These are phyloP conservation scores for Leptodontidium sp. DNA, from an alignment of 2,329 filamentous ascomycete genomes.

Conservation along the genomic window DNA sequence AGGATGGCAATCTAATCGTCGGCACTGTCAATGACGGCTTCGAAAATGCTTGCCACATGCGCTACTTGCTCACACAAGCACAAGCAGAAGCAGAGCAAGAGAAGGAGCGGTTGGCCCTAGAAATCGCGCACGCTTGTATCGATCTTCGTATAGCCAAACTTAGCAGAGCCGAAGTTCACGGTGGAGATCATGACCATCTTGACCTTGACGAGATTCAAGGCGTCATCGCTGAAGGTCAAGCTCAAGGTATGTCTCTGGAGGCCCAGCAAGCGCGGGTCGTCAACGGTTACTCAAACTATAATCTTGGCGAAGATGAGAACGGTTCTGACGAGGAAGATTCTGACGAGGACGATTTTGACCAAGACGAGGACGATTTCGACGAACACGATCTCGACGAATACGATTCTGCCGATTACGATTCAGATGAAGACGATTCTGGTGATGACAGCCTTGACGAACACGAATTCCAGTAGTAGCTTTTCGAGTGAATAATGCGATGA, in stretches of 20 bases:
- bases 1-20: neutral
- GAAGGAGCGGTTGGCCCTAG: neutral
- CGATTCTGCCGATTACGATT: neutral
- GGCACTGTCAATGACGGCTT: neutral
- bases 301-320: too few relatives aligned
- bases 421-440: neutral
- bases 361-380: too few relatives aligned
- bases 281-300: neutral
- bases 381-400: too few relatives aligned
- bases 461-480: neutral
- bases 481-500: neutral
- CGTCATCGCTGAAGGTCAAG: neutral
- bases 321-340: too few relatives aligned
- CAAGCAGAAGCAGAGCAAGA: neutral
- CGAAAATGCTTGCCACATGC: neutral
- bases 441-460: neutral
- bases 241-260: neutral
- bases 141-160: neutral
- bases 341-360: too few relatives aligned
- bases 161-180: neutral
- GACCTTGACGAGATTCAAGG: neutral
- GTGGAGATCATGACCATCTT: neutral
- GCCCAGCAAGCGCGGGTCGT: neutral
- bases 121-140: neutral
- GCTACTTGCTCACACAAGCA: neutral